Base-by-base conservation (phyloP, 768 basidiomycete species). In the Lactarius akahatsu region DNA sequence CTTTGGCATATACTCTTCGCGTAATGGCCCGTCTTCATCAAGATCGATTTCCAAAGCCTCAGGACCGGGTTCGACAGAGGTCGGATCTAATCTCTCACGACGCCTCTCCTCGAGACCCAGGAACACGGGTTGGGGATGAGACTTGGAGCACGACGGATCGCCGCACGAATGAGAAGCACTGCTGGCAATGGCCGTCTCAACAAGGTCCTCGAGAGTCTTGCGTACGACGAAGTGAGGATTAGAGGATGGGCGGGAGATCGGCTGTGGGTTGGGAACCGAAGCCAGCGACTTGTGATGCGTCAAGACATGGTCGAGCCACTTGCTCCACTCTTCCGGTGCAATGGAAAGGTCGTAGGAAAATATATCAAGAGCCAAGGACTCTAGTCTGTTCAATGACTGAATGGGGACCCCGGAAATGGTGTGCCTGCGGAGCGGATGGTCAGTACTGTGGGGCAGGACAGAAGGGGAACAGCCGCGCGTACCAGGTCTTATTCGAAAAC, bases 401-500 rank as follows among this genome's bases (percentile, higher is more conserved):
- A 91, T 82, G 4, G 90, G 88, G 66, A 93, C 82, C 65, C 85
- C 88, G 57, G 91, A 91, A 59, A 93, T 90, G 9, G 86, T 86
- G 70, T 93, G 88, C 91, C 91, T 93, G 45, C n/a, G 10, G 7
- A 10, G 55, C 18, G 23, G 57, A 59, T 18, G 50, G 57, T 18
- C 40, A 61, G 56, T 32, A 52, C 20, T 13, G 20, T 6, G 9
- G 30, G 11, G 13, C 5, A 28, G 52, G 56, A 62, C 11, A 8
- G 34, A 18, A 26, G 0, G 57, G 5, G 57, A 3, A 43, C 5
- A 45, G 9, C 9, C 13, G 43, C 34, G 74, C 86, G 66, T 74
- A 91, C 91, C 91, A 93, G 62, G 91, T 93, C 79, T 91, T 92
- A 77, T 92, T 92, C 47, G 90, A 92, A 76, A 92, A 93, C 0